A percentile compares a stretch with the other conserved stretches of the same genome.
Evolutionary conservation across 1,284 basidiomycete genomes (phyloP).

Genomic region (Puccinia triticina): DNA sequence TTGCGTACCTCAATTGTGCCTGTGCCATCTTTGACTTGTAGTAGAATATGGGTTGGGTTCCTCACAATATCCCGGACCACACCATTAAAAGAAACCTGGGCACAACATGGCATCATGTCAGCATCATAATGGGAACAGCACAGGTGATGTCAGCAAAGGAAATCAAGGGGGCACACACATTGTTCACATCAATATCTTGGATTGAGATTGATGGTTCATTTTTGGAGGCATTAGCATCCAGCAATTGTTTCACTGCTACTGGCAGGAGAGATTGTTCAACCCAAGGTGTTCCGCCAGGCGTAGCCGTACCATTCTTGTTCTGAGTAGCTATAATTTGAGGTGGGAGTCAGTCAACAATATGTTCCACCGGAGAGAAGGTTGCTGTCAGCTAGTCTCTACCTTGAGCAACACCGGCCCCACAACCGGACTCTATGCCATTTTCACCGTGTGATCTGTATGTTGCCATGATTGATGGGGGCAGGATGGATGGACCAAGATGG

Average conservation of each 20-base stretch:
- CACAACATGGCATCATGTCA: neutral
- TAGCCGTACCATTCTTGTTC: slow-evolving; percentile 25
- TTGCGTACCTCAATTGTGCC: slow-evolving; percentile 83
- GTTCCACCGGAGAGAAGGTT: too few relatives aligned
- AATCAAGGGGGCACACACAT: slow-evolving; percentile 64
- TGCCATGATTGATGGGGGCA: too few relatives aligned
- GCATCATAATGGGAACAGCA: too few relatives aligned
- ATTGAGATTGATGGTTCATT: slow-evolving; percentile 74
- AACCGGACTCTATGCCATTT: too few relatives aligned
- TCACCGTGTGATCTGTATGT: too few relatives aligned
- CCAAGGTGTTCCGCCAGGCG: slow-evolving; percentile 23
- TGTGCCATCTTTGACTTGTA: slow-evolving; percentile 84
- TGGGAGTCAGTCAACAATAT: too few relatives aligned
- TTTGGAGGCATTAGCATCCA: slow-evolving; percentile 78
- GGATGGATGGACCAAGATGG: too few relatives aligned
- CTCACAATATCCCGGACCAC: slow-evolving; percentile 72
- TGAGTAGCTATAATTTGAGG: slow-evolving; percentile 18
- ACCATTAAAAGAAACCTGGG: slow-evolving; percentile 69
- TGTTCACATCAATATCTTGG: slow-evolving; percentile 77
- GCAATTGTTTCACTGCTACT: slow-evolving; percentile 80
- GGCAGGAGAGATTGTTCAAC: slow-evolving; percentile 68
- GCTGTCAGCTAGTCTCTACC: too few relatives aligned
- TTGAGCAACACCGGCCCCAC: too few relatives aligned
- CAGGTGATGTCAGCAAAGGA: neutral
- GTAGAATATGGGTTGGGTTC: slow-evolving; percentile 80